These are phyloP conservation scores for Ophiostoma sp. DNA, from an alignment of 2,329 filamentous ascomycete genomes.

Conservation along the genomic window DNA sequence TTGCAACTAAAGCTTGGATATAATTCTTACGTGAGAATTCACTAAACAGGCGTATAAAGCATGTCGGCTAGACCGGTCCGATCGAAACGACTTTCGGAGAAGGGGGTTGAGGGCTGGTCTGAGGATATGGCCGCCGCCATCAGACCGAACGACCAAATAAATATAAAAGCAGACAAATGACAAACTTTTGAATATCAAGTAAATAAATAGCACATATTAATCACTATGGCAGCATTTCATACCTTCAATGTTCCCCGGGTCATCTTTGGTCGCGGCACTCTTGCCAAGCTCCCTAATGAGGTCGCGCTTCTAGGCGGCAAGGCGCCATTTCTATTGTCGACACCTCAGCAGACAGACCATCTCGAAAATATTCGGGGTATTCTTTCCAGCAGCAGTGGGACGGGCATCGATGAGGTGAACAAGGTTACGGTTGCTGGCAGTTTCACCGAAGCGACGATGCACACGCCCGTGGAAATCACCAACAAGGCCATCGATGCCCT, in stretches of 20 bases:
- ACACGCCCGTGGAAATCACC: slow-evolving; percentile 55
- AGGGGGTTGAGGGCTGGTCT: not conserved
- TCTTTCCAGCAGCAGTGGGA: not conserved
- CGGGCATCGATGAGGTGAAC: not conserved
- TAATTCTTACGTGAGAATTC: not conserved
- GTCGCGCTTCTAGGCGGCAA: not conserved
- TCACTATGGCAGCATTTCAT: not conserved
- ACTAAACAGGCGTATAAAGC: not conserved
- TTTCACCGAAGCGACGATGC: slow-evolving; percentile 49
- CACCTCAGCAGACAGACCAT: not conserved
- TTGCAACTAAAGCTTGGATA: too few species aligned
- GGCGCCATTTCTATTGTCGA: not conserved
- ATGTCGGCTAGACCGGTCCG: slow-evolving; percentile 6
- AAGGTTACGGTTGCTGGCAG: not conserved
- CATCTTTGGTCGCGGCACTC: not conserved
- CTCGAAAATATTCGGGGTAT: not conserved
- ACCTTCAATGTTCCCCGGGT: not conserved
- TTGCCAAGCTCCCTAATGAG: not conserved
- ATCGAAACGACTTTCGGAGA: not conserved
- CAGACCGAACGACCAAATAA: not conserved
- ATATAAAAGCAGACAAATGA: not conserved
- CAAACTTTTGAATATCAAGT: not conserved
- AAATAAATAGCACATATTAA: not conserved
- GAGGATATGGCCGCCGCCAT: not conserved
- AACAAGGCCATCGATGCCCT: slow-evolving; percentile 46